Percentiles rank a stretch among this genome's conserved stretches.
These are phyloP conservation scores for Schizothecium vesticola DNA, from an alignment of 495 filamentous ascomycete genomes.

Conservation along the genomic window DNA sequence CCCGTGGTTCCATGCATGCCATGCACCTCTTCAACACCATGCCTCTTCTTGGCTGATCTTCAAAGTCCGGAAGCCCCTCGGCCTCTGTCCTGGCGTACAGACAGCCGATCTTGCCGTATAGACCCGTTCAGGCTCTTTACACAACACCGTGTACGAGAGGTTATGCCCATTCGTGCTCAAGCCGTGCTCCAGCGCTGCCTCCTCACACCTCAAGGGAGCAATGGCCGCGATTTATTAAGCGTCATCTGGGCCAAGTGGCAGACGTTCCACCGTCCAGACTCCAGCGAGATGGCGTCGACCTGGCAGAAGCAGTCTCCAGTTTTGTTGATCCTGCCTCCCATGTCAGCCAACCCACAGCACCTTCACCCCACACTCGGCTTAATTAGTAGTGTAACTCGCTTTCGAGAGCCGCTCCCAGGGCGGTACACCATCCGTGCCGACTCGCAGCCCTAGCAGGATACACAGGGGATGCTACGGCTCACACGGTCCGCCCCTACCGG, in stretches of 20 bases:
- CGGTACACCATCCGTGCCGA: conserved; percentile 18
- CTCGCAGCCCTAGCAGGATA: conserved; percentile 11
- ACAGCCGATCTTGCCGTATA: neutral
- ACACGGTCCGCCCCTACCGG: conserved; percentile 42
- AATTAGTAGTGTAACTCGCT: conserved; percentile 1
- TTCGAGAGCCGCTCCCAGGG: conserved; percentile 3
- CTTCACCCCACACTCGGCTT: conserved; percentile 17
- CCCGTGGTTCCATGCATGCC: neutral
- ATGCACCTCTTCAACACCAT: neutral
- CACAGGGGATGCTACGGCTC: conserved; percentile 32
- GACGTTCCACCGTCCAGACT: neutral
- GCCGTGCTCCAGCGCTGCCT: neutral
- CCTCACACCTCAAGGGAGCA: neutral
- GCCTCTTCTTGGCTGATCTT: neutral
- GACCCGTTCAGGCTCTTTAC: neutral
- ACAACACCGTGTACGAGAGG: neutral
- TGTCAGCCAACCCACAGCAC: conserved; percentile 6
- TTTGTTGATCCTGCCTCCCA: conserved; percentile 6
- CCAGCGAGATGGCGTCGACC: neutral
- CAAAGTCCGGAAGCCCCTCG: neutral
- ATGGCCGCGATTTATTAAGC: neutral
- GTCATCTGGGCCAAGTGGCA: neutral
- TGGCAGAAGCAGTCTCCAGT: neutral
- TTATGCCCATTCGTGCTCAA: neutral
- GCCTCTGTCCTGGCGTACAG: neutral